These are phyloP conservation scores for Plantago lanceolata DNA, from an alignment of 305 asterid species.

Conservation along the genomic window DNA sequence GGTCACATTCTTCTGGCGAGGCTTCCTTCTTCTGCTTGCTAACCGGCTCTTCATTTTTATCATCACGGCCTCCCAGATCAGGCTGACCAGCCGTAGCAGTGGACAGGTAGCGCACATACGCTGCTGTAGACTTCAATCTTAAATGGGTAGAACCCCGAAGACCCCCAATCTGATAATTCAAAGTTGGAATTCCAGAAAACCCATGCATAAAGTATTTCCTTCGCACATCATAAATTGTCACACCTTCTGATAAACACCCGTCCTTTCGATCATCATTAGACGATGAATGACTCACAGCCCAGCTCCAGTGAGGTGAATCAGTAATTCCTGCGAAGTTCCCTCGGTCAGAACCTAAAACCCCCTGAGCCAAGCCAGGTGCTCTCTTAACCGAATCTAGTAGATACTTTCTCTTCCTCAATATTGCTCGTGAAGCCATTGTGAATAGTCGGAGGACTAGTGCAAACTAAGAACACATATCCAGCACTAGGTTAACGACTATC, in stretches of 20 bases:
- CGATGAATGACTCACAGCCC: slow-evolving; percentile 35
- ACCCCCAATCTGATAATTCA: slow-evolving; percentile 34
- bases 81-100: slow-evolving; percentile 71
- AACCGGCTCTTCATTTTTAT: slow-evolving; percentile 50
- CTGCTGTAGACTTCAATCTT: slow-evolving; percentile 51
- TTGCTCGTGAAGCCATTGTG: slow-evolving; percentile 80
- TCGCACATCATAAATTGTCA: slow-evolving; percentile 21
- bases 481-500: slow-evolving; percentile 26
- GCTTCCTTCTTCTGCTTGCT: slow-evolving; percentile 78
- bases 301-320: slow-evolving; percentile 40
- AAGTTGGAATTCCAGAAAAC: slow-evolving; percentile 30
- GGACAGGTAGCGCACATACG: slow-evolving; percentile 43
- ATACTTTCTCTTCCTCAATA: slow-evolving; percentile 50
- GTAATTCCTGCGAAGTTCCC: slow-evolving; percentile 33
- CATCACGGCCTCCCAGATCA: slow-evolving; percentile 40
- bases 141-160: slow-evolving; percentile 37
- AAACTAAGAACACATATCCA: slow-evolving; percentile 36
- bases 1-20: slow-evolving; percentile 99
- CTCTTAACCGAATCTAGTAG: slow-evolving; percentile 46
- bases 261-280: slow-evolving; percentile 32
- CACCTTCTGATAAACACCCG: slow-evolving; percentile 31
- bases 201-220: slow-evolving; percentile 29
- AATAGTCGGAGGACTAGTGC: slow-evolving; percentile 24
- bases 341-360: slow-evolving; percentile 45
- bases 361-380: slow-evolving; percentile 34